Percentiles rank a stretch among this genome's conserved stretches.
These are phyloP conservation scores for Quercus mongolica DNA, from an alignment of 306 rosid species.

Conservation along the genomic window DNA sequence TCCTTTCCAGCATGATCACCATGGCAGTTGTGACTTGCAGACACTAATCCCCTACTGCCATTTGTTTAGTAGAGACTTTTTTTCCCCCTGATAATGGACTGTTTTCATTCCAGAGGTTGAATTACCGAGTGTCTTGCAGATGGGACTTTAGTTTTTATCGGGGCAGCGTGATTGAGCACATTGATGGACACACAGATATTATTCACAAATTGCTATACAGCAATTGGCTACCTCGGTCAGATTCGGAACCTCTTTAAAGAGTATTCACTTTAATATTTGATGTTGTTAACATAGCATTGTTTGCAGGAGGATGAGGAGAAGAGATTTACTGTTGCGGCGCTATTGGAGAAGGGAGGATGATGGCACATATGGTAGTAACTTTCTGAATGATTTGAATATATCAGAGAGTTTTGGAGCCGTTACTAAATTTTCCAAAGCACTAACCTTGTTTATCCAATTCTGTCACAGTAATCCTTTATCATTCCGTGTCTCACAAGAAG, in stretches of 20 bases:
- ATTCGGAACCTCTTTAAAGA: slow-evolving; percentile 14
- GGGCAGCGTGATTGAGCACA: slow-evolving; percentile 75
- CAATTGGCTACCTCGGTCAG: slow-evolving; percentile 90
- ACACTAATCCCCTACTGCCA: neutral
- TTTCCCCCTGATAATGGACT: neutral
- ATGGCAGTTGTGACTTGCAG: neutral
- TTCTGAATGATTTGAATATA: neutral
- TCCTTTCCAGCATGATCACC: neutral
- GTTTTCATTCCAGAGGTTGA: slow-evolving; percentile 28
- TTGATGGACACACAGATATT: slow-evolving; percentile 93
- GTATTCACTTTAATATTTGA: neutral
- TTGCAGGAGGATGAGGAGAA: slow-evolving; percentile 74
- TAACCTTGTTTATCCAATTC: slow-evolving; percentile 24
- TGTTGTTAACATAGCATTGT: slow-evolving; percentile 29
- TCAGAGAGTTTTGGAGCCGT: slow-evolving; percentile 5
- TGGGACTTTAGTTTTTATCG: slow-evolving; percentile 78
- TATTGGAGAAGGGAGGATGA: slow-evolving; percentile 97
- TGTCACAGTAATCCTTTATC: slow-evolving; percentile 66
- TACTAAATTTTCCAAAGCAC: slow-evolving; percentile 7
- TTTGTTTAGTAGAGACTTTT: neutral
- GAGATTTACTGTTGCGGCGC: slow-evolving; percentile 76
- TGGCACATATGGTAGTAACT: slow-evolving; percentile 79
- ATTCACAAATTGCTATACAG: slow-evolving; percentile 57
- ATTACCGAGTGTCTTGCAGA: slow-evolving; percentile 56
- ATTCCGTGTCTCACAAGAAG: slow-evolving; percentile 72